Evolutionary conservation across 192 early-diverging fungal species (phyloP).

Genomic region (Mortierella claussenii): DNA sequence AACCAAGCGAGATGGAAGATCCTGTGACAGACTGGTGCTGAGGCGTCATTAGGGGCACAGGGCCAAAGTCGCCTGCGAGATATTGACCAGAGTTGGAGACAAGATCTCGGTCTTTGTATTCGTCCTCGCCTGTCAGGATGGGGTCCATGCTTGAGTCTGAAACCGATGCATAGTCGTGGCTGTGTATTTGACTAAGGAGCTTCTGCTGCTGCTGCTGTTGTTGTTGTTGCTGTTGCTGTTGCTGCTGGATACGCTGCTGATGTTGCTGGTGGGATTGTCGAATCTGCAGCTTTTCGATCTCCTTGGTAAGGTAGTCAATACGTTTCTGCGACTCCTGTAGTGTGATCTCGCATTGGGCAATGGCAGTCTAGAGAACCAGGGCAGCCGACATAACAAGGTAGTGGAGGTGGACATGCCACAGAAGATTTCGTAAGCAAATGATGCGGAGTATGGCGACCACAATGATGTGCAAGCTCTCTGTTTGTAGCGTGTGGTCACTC

Average conservation of each 20-base stretch:
- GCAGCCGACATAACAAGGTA: too few species aligned
- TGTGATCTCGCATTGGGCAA: slow-evolving; percentile 81
- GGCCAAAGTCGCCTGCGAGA: slow-evolving; percentile 50
- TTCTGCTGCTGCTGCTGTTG: slow-evolving; percentile 27
- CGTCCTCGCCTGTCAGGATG: slow-evolving; percentile 45
- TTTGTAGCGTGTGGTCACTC: too few species aligned
- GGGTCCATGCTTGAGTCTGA: slow-evolving; percentile 48
- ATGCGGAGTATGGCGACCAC: too few species aligned
- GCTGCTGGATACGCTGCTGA: slow-evolving; percentile 44
- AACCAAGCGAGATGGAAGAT: slow-evolving; percentile 20
- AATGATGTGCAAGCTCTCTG: too few species aligned
- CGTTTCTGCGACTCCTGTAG: slow-evolving; percentile 72
- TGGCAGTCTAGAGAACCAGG: slow-evolving; percentile 25
- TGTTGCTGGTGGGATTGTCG: slow-evolving; percentile 61
- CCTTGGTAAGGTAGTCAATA: slow-evolving; percentile 75
- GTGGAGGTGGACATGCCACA: too few species aligned
- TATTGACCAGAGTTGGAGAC: slow-evolving; percentile 33
- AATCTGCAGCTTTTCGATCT: slow-evolving; percentile 70
- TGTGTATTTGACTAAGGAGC: slow-evolving; percentile 12
- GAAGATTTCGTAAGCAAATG: too few species aligned
- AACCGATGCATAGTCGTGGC: slow-evolving; percentile 28
- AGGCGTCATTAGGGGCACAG: slow-evolving; percentile 26
- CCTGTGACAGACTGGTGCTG: slow-evolving; percentile 21
- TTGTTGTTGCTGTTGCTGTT: slow-evolving; percentile 34
- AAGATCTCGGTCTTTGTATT: slow-evolving; percentile 47